Evolutionary conservation across 805 yeast genomes (phyloP).

Genomic region (Ogataea paraovalis): DNA sequence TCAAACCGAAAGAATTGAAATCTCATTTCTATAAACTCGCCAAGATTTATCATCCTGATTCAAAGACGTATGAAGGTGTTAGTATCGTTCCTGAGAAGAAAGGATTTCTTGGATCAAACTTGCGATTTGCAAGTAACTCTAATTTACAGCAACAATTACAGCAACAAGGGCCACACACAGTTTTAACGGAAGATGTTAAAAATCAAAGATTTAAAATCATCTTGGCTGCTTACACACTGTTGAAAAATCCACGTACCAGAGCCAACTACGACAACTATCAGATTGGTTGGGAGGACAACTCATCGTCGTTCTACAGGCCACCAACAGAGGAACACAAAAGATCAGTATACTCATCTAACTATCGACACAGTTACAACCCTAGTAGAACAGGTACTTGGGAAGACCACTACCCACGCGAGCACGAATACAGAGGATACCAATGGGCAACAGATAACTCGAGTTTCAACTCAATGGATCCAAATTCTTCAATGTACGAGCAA

Average conservation of each 20-base stretch:
- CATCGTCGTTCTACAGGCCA: conserved; percentile 16
- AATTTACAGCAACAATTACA: not conserved
- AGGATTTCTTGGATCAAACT: not conserved
- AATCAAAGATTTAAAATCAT: conserved; percentile 51
- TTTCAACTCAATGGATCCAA: conserved; percentile 26
- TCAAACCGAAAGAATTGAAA: conserved; percentile 40
- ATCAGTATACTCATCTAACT: conserved; percentile 12
- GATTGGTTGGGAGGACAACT: conserved; percentile 41
- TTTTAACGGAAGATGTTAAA: conserved; percentile 21
- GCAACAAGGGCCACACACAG: not conserved
- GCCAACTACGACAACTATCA: conserved; percentile 43
- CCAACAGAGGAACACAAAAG: conserved; percentile 21
- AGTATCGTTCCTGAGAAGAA: conserved; percentile 5
- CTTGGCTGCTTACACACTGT: conserved; percentile 55
- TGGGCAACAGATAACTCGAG: conserved; percentile 21
- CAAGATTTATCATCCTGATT: conserved; percentile 81
- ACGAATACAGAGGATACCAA: conserved; percentile 21
- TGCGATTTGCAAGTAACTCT: not conserved
- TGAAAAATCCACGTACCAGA: conserved; percentile 42
- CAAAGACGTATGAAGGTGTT: conserved; percentile 22
- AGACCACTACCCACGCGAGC: conserved; percentile 19
- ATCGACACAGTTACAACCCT: not conserved
- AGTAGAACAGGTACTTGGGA: conserved; percentile 29
- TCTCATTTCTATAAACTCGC: conserved; percentile 56
- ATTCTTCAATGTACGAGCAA: conserved; percentile 24